Base-by-base conservation (phyloP, 163 green algal species). In the Chlamydomonas reinhardtii region DNA sequence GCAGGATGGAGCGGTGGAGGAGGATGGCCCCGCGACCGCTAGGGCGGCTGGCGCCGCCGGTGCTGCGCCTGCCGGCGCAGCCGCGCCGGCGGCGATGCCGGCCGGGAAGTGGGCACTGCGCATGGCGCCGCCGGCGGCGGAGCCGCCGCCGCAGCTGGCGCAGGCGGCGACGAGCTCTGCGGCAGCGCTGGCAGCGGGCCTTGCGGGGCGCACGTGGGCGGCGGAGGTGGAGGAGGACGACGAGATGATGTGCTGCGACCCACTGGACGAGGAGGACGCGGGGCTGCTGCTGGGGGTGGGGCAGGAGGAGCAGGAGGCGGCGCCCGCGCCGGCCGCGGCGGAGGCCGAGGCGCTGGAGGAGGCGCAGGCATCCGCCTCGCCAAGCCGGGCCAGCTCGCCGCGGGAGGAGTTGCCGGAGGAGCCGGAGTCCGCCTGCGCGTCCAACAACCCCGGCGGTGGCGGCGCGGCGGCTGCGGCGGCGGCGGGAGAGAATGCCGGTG, bases 181-280 rank as follows among this genome's bases (percentile, higher is more conserved):
- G 54, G 20, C 32, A 32, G 32, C 19, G 17, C 32, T 32, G 29
- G 64, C 29, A 48, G 52, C 5, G 2, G 34, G 29, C 14, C 22
- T 29, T n/a, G 54, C 31, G 56, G 29, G 27, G 15, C 74, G 75
- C 16, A 54, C 48, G 4, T 90, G 73, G 86, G 78, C 73, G 12
- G 34, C 74, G 25, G 52, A 66, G 35, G 81, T 88, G 39, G 86
- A 90, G 54, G 80, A 80, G 34, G 77, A 90, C 34, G 85, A 87
- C 48, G 77, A 86, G 59, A 87, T 87, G n/a, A 43, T 90, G 32
- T 84, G 74, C 32, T 82, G 73, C 66, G 73, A 71, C 43, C 24
- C 71, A 2, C 8, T 39, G 27, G 77, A 79, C 24, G 79, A 76
- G 34, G 69, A 73, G 32, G 81, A 52, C 29, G 71, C 9, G 37